These are phyloP conservation scores for Penicillium egyptiacum DNA, from an alignment of 495 filamentous ascomycete species.

Conservation along the genomic window DNA sequence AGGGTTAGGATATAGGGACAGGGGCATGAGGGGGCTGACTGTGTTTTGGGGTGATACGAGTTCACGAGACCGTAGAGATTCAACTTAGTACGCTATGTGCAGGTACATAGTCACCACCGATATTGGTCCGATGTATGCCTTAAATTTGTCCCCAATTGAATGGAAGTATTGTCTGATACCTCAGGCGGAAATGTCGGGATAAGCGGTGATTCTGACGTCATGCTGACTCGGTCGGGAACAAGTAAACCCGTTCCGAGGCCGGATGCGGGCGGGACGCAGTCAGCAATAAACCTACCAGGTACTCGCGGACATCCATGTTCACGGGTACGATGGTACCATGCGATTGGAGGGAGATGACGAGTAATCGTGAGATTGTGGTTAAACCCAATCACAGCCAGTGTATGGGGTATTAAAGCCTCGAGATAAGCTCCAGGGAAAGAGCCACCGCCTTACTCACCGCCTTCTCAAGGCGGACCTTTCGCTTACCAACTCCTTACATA, in stretches of 20 bases:
- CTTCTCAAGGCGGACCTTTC: conserved; percentile 10
- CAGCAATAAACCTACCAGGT: background rate
- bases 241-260: background rate
- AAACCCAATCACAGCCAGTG: background rate
- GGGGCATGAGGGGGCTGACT: background rate
- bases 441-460: conserved; percentile 9
- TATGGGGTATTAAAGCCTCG: background rate
- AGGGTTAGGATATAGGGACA: background rate
- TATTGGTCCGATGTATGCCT: background rate
- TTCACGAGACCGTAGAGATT: background rate
- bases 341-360: conserved; percentile 1
- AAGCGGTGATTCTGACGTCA: conserved; percentile 1
- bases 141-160: background rate
- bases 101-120: background rate
- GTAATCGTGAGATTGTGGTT: background rate
- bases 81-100: background rate
- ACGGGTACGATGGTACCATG: background rate
- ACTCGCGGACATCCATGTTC: background rate
- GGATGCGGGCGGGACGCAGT: conserved; percentile 2
- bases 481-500: conserved; percentile 14
- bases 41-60: background rate
- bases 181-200: conserved; percentile 1
- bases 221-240: background rate
- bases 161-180: background rate
- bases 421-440: background rate